Conservation (phyloP, 495 filamentous ascomycete species). For the Halenospora varia region DNA sequence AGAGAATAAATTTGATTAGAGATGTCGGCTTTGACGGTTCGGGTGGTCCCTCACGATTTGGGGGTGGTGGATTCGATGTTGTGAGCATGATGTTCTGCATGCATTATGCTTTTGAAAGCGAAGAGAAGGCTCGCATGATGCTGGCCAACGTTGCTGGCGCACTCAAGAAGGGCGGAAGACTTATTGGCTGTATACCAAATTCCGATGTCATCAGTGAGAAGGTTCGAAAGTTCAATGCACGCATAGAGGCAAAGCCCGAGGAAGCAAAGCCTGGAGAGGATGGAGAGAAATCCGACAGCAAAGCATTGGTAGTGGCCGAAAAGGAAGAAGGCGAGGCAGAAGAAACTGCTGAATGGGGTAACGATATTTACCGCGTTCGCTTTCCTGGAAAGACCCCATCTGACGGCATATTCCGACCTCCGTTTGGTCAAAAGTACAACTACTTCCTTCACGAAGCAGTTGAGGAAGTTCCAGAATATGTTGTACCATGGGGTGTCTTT, state of each 20-base stretch:
- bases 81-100: conserved; percentile 99
- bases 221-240: conserved; percentile 58
- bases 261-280: conserved; percentile 25
- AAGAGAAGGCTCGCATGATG: conserved; percentile 86
- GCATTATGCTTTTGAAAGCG: conserved; percentile 96
- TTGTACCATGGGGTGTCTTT: conserved; percentile 97
- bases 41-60: conserved; percentile 38
- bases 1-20: conserved; percentile 69
- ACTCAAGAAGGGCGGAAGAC: conserved; percentile 88
- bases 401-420: conserved; percentile 83
- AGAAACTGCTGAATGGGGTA: conserved; percentile 77
- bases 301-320: conserved; percentile 24
- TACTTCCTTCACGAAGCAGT: conserved; percentile 96
- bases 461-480: conserved; percentile 93
- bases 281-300: conserved; percentile 4
- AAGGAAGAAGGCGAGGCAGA: conserved; percentile 50
- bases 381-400: conserved; percentile 78
- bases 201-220: conserved; percentile 75
- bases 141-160: conserved; percentile 85
- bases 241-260: conserved; percentile 34
- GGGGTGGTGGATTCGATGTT: conserved; percentile 85
- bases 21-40: conserved; percentile 79
- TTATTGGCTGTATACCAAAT: conserved; percentile 90
- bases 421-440: conserved; percentile 96
- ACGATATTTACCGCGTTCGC: conserved; percentile 81